A percentile compares a stretch with the other conserved stretches of the same genome.
Evolutionary conservation across 225 moss, liverwort and hornwort species (phyloP).

Genomic region (Rhytidiadelphus loreus): DNA sequence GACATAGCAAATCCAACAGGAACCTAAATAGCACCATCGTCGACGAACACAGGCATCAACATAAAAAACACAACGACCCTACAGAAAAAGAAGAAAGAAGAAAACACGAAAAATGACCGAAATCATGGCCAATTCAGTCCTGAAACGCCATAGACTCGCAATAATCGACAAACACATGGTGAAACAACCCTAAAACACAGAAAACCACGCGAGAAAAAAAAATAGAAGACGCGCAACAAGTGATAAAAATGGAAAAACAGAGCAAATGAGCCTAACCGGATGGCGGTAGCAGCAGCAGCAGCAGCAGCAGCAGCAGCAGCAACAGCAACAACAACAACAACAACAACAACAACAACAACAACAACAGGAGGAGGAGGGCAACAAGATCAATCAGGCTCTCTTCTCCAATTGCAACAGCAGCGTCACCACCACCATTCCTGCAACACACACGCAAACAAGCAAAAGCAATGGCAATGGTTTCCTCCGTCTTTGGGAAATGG

Average conservation of each 20-base stretch:
- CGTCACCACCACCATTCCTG: not conserved
- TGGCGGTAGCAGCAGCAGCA: not conserved
- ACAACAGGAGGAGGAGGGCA: not conserved
- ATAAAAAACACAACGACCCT: not conserved
- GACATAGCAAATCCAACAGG: not conserved
- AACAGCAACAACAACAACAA: not conserved
- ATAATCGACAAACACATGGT: not conserved
- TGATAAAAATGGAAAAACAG: not conserved
- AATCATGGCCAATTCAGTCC: not conserved
- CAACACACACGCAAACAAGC: not conserved
- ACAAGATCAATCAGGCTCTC: not conserved
- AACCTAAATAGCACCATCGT: not conserved
- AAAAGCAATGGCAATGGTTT: not conserved
- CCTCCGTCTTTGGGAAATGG: not conserved
- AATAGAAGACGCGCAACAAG: not conserved
- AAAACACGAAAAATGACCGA: not conserved
- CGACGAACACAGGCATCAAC: not conserved
- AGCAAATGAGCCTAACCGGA: not conserved
- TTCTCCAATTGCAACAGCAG: not conserved
- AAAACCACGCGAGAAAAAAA: not conserved
- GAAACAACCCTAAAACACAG: not conserved
- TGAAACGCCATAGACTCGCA: not conserved
- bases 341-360: too few species aligned
- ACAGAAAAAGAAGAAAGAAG: not conserved
- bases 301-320: not conserved